Base-by-base conservation (phyloP, 768 basidiomycete genomes). In the Lentinula guzmanii region DNA sequence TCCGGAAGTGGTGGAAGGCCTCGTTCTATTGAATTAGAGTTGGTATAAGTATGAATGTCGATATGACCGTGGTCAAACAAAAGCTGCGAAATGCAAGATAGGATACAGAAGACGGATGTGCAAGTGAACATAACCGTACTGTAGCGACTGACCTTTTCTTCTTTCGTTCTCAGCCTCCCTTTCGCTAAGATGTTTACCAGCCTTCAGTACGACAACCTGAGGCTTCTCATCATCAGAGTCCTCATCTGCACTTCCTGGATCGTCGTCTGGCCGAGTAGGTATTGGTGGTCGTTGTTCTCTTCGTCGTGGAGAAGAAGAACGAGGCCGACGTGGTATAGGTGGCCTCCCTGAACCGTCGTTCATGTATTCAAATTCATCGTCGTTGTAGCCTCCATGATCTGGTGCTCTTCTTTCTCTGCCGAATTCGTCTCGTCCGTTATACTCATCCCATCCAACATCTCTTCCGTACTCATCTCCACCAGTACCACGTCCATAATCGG, bases 171-270 rank as follows among this genome's bases (percentile, higher is more conserved):
- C 81, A 9, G 72, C 85, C 63, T 89, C 85, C 58, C 76, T 72
- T 54, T 74, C 79, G 2, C 75, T 77, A 52, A 89, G 74, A 72
- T 89, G 87, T 66, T 85, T 87, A 43, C 87, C 87, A 54, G 84
- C 79, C 69, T 82, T 86, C 37, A 60, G 41, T 39, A 60, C 59
- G 7, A 60, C 59, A 2, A 60, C 59, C 28, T 60, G 59, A 18
- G 86, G 86, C 54, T 75, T 79, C 67, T 88, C 86, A 65, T 86
- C 86, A 0, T 65, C 75, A 8, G 70, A 69, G 64, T 79, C 79
- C 62, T 86, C 83, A 37, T 79, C 80, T 6, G 78, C 82, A 55
- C 80, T 81, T 37, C 81, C 82, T 4, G 77, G 78, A 34, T 81
- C 77, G 50, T 75, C 73, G 4, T 72, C 74, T 2, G 79, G 81